Base-by-base conservation (phyloP, 1,284 basidiomycete genomes). In the Meira nashicola region DNA sequence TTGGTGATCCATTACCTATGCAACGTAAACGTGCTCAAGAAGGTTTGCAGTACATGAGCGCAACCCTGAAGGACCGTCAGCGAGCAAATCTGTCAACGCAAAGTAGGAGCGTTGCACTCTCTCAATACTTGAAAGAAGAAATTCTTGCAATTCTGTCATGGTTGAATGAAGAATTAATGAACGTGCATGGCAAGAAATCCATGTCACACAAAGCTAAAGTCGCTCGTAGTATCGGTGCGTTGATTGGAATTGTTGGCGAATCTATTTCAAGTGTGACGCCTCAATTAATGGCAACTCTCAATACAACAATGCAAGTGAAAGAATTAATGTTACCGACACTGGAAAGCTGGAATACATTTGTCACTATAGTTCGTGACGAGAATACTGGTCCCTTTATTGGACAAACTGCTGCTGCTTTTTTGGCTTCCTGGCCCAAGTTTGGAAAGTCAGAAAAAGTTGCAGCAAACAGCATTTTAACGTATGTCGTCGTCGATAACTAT, bases 201-300 rank as follows among this genome's bases (percentile, higher is more conserved):
- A 60, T 64, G 6, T 59, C 67, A 8, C 70, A 71, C 15, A 65
- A 64, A 17, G 71, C 63, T n/a, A 65, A 66, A 52, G 66, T 70
- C 0, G 52, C 70, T 48, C 84, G 89, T 43, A 89, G 91, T 64
- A 80, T 96, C 23, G 90, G 89, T 4, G 84, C 82, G 1, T 82
- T 98, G 39, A 84, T 92, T 17, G 77, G 80, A 21, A 82, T 85
- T 21, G 85, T 95, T 51, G 92, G 90, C 0, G 61, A 65, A n/a
- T 59, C 68, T 58, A 71, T 55, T 14, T 65, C 60, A 43, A 60
- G 64, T 9, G 72, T 73, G 15, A 68, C 70, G 15, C 70, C 68
- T 8, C 73, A 77, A 63, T 88, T 98, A 68, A 92, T 98, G 87
- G 92, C 94, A 0, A 92, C 89, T n/a, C 83, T 98, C 44, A 94